Conservation (phyloP, 164 flowering plant species). For the Umbilicus rupestris region DNA sequence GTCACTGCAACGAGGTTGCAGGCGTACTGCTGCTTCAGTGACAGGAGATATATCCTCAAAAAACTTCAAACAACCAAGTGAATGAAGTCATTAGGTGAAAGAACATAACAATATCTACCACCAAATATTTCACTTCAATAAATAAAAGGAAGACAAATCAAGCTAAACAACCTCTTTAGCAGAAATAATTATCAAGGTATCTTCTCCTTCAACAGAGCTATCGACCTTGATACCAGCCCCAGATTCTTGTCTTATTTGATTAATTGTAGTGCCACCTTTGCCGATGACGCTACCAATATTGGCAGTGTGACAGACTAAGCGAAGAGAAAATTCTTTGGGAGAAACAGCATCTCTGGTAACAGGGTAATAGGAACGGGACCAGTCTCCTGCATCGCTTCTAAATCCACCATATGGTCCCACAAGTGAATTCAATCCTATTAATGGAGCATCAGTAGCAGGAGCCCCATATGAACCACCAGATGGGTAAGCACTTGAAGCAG, state of each 20-base stretch:
- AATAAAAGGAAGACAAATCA: neutral
- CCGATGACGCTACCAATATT: conserved; percentile 92
- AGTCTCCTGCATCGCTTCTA: conserved; percentile 60
- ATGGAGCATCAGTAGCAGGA: conserved; percentile 45
- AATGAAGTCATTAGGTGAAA: neutral
- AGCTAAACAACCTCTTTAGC: conserved; percentile 52
- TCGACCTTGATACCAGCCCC: conserved; percentile 78
- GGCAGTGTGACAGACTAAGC: conserved; percentile 63
- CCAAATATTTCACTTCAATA: too few species aligned
- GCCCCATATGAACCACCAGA: conserved; percentile 51
- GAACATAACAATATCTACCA: neutral
- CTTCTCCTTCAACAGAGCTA: conserved; percentile 69
- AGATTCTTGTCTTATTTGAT: conserved; percentile 88
- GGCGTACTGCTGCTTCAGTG: conserved; percentile 60
- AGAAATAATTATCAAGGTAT: conserved; percentile 66
- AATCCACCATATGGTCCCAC: conserved; percentile 73
- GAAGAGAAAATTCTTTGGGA: conserved; percentile 72
- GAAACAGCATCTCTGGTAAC: conserved; percentile 58
- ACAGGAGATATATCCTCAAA: conserved; percentile 54
- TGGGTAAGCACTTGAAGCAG: conserved; percentile 39
- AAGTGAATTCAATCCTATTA: conserved; percentile 68
- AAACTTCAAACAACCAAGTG: conserved; percentile 21
- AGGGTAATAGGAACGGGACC: conserved; percentile 60
- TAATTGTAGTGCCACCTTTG: conserved; percentile 74
- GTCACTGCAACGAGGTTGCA: conserved; percentile 75